Percentiles rank a stretch among this genome's conserved stretches.
phyloP scores from a whole-genome alignment of 306 rosid genomes.

The Quercus berberidifolia region DNA sequence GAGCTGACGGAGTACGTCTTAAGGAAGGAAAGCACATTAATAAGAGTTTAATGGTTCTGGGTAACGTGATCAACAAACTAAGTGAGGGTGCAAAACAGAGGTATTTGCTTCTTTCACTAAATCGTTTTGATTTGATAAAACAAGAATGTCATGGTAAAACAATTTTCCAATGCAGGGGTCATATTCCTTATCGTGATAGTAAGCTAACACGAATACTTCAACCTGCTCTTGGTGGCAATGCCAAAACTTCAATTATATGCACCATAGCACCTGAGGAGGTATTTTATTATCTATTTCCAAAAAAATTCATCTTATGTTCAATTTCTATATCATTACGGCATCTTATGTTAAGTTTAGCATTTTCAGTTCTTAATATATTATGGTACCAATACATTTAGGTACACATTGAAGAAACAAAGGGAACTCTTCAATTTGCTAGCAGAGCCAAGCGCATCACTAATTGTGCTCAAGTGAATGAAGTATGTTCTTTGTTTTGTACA shows the following conservation, averaged over 20 bases:
- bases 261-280: slow-evolving; percentile 99
- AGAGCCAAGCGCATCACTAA: slow-evolving; percentile 95
- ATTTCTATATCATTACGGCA: not conserved
- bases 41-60: slow-evolving; percentile 93
- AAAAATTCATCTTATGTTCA: not conserved
- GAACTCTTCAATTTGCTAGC: slow-evolving; percentile 98
- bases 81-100: slow-evolving; percentile 87
- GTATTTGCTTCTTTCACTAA: slow-evolving; percentile 29
- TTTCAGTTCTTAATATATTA: not conserved
- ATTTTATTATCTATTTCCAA: slow-evolving; percentile 2
- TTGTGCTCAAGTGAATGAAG: slow-evolving; percentile 97
- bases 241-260: slow-evolving; percentile 94
- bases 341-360: not conserved
- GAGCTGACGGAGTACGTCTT: slow-evolving; percentile 90
- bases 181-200: slow-evolving; percentile 95
- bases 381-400: slow-evolving; percentile 37
- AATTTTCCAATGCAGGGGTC: slow-evolving; percentile 52
- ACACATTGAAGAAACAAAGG: slow-evolving; percentile 93
- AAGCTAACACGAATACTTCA: slow-evolving; percentile 97
- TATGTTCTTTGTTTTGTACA: slow-evolving; percentile 14
- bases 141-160: not conserved
- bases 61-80: slow-evolving; percentile 90
- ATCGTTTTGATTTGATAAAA: not conserved
- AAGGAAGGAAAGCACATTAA: slow-evolving; percentile 96
- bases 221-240: slow-evolving; percentile 99